Base-by-base conservation (phyloP, 2,329 filamentous ascomycete species). In the Botrytis cinerea region DNA sequence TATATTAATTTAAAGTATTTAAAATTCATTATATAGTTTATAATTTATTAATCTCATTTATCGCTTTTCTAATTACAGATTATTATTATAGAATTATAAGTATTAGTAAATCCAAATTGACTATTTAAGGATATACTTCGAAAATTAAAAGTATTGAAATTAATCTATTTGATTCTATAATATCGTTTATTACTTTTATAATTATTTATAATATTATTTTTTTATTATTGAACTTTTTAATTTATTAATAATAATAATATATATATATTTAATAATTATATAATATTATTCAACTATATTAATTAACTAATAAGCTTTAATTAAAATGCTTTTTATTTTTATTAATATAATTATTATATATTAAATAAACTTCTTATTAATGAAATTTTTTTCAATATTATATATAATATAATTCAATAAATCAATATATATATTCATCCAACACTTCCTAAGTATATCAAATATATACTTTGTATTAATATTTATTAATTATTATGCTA, bases 71-170 rank as follows among this genome's bases (percentile, higher is more conserved):
- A 6, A 35, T 35, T 35, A 4, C 4, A 4, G 4, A 35, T 35
- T 35, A 6, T 35, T 35, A 6, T 35, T 35, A 6, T 5, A 35
- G 4, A 6, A 35, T 35, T 35, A 6, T 35, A 35, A 35, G 4
- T 35, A 4, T 5, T 35, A 4, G 4, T 35, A 35, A 4, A 35
- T 35, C 4, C 0, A 35, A 6, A 5, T 35, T 4, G 4, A 6
- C 0, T 35, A 35, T 35, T 4, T 35, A 6, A 5, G 35, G 35
- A 35, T 35, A 35, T 35, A 6, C 5, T 4, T 35, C 5, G 4
- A 35, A 35, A 8, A 45, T 0, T 45, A 45, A 0, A 1, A 45
- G 6, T 45, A 1, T 45, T 45, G 0, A 0, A 20, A 45, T 1
- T 45, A 45, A 20, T 45, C 1, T 2, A 1, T 45, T 45, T 46